Percentiles rank a stretch among this genome's conserved stretches.
phyloP scores from a whole-genome alignment of 805 yeast species.

The Torulaspora quercuum region DNA sequence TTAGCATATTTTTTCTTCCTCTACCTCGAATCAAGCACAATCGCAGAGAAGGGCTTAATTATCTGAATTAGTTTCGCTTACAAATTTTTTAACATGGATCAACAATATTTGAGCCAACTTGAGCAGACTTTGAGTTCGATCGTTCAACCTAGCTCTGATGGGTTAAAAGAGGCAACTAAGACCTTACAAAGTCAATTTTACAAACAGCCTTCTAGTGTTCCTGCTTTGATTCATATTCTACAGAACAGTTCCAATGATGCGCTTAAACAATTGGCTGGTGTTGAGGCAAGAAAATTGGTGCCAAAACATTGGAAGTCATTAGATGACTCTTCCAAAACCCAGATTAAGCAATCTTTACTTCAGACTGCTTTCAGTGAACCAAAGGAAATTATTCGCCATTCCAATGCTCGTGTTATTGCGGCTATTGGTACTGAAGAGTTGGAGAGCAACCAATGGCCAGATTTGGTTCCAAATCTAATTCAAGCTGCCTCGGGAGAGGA shows the following conservation, averaged over 20 bases:
- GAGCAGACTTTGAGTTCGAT: constrained; percentile 78
- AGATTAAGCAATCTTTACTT: constrained; percentile 66
- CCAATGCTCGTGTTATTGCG: constrained; percentile 83
- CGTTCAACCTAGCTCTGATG: constrained; percentile 74
- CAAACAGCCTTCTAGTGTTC: constrained; percentile 65
- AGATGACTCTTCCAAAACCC: constrained; percentile 48
- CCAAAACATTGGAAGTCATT: constrained; percentile 58
- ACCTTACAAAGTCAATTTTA: constrained; percentile 72
- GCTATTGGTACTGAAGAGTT: constrained; percentile 79
- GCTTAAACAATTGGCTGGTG: constrained; percentile 89
- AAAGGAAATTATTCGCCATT: constrained; percentile 71
- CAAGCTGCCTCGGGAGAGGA: constrained; percentile 57
- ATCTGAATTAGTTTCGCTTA: background rate
- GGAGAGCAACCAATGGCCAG: constrained; percentile 67
- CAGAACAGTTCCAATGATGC: constrained; percentile 67
- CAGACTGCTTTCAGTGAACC: constrained; percentile 64
- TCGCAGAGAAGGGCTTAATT: no score
- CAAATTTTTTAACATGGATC: constrained; percentile 50
- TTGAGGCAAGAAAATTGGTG: constrained; percentile 87
- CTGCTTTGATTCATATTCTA: constrained; percentile 77
- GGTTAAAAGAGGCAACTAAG: constrained; percentile 78
- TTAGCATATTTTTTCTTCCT: no score
- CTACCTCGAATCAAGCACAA: no score
- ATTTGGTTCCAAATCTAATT: constrained; percentile 67
- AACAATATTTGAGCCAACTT: constrained; percentile 62